Base-by-base conservation (phyloP, 2,329 filamentous ascomycete genomes). In the Fusarium annulatum region DNA sequence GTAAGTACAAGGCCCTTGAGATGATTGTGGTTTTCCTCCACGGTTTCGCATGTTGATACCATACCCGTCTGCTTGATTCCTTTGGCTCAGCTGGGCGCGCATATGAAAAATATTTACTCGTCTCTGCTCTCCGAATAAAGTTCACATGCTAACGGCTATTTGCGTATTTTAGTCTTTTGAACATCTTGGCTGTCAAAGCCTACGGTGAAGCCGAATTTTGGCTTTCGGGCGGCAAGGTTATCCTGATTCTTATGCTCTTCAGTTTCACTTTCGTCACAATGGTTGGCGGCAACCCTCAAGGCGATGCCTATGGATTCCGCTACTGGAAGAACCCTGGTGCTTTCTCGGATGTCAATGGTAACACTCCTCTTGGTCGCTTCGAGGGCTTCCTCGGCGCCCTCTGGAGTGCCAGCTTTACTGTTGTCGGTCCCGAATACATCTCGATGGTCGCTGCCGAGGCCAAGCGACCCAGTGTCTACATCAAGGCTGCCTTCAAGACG, bases 211-310 rank as follows among this genome's bases (percentile, higher is more conserved):
- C 91, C 16, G 93, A 95, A 78, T 95, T 95, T 76, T 91, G 88
- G 87, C 83, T 91, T 7, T 87, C 88, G 5, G 83, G 82, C 43
- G 90, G 90, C 71, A 93, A 93, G 79, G 86, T 93, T 39, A 80
- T 93, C 28, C 85, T 93, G 52, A 92, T 92, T 74, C 84, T 91
- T 67, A 89, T 90, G 18, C 84, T 94, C 60, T 91, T 94, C 80
- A 82, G 86, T 77, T 95, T 92, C 82, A 95, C 93, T n/a, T 93
- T 96, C 78, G 86, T 96, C 75, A 91, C 90, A 55, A 94, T 95
- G 91, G 85, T 94, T 12, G 93, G 93, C 41, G 93, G 92, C 36
- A 95, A 95, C 74, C 93, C 93, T 0, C 79, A 90, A 10, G 84
- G 89, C 53, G 91, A 93, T 75, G 85, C 89, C 4, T 94, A 90